These are phyloP conservation scores for Retiboletus flavoniger DNA, from an alignment of 1,284 basidiomycete species.

Conservation along the genomic window DNA sequence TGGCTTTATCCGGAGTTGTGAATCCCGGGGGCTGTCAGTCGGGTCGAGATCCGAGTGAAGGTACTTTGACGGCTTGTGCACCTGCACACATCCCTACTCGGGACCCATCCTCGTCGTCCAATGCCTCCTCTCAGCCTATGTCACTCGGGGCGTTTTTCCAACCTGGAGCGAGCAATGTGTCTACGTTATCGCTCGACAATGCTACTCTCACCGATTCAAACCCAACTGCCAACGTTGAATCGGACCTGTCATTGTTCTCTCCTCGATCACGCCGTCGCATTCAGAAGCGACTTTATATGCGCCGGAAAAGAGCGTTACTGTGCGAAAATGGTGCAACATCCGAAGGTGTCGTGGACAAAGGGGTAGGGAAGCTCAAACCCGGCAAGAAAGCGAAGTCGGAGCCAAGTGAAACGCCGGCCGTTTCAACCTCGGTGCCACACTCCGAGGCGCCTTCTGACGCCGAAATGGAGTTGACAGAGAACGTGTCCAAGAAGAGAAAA, in stretches of 20 bases:
- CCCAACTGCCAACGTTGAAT: conserved; percentile 5
- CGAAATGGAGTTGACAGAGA: conserved; percentile 17
- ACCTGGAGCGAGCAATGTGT: neutral
- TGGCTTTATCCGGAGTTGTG: conserved; percentile 20
- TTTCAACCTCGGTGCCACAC: conserved; percentile 6
- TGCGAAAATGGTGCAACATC: conserved; percentile 4
- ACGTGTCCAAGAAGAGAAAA: conserved; percentile 16
- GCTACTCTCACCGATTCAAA: conserved; percentile 6
- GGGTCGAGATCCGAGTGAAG: neutral
- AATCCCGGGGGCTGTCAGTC: neutral
- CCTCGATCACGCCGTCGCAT: conserved; percentile 55
- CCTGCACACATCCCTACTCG: neutral
- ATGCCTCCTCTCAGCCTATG: neutral
- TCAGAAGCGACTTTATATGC: conserved; percentile 68
- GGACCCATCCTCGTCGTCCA: neutral
- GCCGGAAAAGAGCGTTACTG: conserved; percentile 56
- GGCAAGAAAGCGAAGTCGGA: conserved; percentile 31
- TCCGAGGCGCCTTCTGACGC: conserved; percentile 12
- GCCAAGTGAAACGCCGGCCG: neutral
- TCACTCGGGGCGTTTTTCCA: neutral
- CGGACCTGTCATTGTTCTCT: conserved; percentile 37
- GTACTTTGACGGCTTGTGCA: neutral
- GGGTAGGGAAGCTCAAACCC: conserved; percentile 26
- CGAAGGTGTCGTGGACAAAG: neutral
- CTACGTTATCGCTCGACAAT: neutral